phyloP scores from a whole-genome alignment of 495 filamentous ascomycete genomes.

The Penicillium simplicissimum region DNA sequence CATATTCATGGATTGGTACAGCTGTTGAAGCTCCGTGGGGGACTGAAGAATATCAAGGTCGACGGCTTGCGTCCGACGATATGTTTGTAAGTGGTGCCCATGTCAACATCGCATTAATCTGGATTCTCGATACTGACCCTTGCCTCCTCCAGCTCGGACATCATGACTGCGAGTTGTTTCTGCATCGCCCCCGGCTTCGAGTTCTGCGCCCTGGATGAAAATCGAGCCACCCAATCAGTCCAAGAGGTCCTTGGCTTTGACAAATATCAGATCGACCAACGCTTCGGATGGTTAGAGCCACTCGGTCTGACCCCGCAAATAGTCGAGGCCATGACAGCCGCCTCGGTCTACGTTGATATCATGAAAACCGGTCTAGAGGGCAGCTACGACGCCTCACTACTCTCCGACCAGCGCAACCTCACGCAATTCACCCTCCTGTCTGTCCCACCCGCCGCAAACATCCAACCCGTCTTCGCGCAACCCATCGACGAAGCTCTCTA shows the following conservation, averaged over 20 bases:
- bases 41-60: constrained; percentile 34
- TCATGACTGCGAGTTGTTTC: constrained; percentile 34
- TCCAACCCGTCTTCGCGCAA: constrained; percentile 18
- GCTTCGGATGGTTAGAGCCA: constrained; percentile 27
- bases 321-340: constrained; percentile 35
- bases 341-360: constrained; percentile 30
- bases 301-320: constrained; percentile 38
- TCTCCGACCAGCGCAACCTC: constrained; percentile 43
- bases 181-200: constrained; percentile 35
- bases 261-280: constrained; percentile 24
- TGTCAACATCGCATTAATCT: too few relatives aligned
- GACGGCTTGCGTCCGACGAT: constrained; percentile 36
- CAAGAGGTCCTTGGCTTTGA: constrained; percentile 35
- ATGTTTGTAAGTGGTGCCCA: constrained; percentile 35
- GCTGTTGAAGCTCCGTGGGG: constrained; percentile 40
- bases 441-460: constrained; percentile 28
- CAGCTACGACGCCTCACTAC: constrained; percentile 24
- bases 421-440: constrained; percentile 35
- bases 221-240: constrained; percentile 19
- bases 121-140: constrained; percentile 4
- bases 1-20: constrained; percentile 41
- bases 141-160: constrained; percentile 33
- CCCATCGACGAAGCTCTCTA: constrained; percentile 30
- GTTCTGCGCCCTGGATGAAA: constrained; percentile 35
- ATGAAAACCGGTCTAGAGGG: constrained; percentile 22